phyloP scores from a whole-genome alignment of 2,329 filamentous ascomycete species.

The Cryphonectria parasitica region DNA sequence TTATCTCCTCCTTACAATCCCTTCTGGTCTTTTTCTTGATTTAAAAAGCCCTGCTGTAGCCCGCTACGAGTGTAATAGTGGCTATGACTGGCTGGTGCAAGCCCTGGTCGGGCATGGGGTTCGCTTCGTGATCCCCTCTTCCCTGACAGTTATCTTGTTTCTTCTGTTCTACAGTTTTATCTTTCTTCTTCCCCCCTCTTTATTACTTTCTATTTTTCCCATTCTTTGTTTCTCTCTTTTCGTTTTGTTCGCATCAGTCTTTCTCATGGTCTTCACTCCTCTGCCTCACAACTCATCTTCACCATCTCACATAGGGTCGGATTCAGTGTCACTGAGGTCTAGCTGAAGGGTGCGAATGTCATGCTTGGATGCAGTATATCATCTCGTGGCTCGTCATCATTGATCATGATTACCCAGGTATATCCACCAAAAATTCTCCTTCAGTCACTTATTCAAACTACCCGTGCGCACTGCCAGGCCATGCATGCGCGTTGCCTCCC shows the following conservation, averaged over 20 bases:
- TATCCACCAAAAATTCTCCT: slow-evolving; percentile 24
- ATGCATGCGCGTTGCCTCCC: slow-evolving; percentile 27
- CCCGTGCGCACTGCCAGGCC: slow-evolving; percentile 26
- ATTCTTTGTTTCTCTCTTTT: not conserved
- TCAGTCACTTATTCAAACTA: slow-evolving; percentile 28
- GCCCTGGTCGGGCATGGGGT: not conserved
- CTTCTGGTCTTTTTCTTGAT: too few species aligned
- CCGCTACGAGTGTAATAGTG: slow-evolving; percentile 9
- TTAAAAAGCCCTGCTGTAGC: not conserved
- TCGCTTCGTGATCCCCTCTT: not conserved
- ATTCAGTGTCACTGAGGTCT: not conserved
- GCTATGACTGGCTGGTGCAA: slow-evolving; percentile 1
- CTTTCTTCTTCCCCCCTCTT: not conserved
- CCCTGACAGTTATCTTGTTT: not conserved
- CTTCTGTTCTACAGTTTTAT: not conserved
- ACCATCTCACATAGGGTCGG: not conserved
- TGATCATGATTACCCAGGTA: slow-evolving; percentile 30
- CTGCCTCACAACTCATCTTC: not conserved
- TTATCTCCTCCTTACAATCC: not conserved
- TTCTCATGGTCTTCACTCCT: not conserved
- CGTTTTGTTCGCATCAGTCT: not conserved
- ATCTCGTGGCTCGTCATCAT: slow-evolving; percentile 30
- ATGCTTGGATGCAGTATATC: slow-evolving; percentile 26
- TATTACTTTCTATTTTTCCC: not conserved
- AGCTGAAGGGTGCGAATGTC: slow-evolving; percentile 16